Evolutionary conservation across 176 grass and related monocot genomes (phyloP).

Genomic region (Luzula sylvatica): DNA sequence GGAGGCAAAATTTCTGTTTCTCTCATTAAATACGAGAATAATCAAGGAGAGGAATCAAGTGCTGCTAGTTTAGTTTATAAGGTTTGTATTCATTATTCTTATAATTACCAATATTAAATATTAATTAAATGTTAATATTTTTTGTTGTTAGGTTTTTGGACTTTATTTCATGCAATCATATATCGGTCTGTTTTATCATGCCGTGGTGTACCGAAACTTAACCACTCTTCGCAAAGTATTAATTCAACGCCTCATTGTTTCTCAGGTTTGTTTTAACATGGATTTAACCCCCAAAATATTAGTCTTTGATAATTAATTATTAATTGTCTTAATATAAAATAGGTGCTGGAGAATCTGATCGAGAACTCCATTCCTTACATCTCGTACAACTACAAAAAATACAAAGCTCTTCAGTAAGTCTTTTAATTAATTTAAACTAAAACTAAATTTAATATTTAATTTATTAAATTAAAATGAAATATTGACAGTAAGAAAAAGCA

Average conservation of each 20-base stretch:
- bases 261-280: slow-evolving; percentile 35
- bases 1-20: slow-evolving; percentile 86
- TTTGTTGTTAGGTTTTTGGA: slow-evolving; percentile 59
- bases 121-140: slow-evolving; percentile 3
- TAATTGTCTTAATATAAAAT: slow-evolving; percentile 19
- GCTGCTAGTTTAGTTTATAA: slow-evolving; percentile 99
- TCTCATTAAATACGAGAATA: slow-evolving; percentile 95
- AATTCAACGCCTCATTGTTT: slow-evolving; percentile 89
- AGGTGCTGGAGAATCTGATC: slow-evolving; percentile 93
- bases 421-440: background rate
- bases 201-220: slow-evolving; percentile 61
- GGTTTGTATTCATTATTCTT: slow-evolving; percentile 25
- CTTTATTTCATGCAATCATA: slow-evolving; percentile 99
- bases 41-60: slow-evolving; percentile 89
- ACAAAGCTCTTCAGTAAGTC: slow-evolving; percentile 91
- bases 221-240: slow-evolving; percentile 67
- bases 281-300: background rate
- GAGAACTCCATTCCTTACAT: slow-evolving; percentile 95
- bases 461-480: background rate
- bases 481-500: slow-evolving; percentile 83
- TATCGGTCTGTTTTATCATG: slow-evolving; percentile 97
- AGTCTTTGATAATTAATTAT: slow-evolving; percentile 7
- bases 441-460: background rate
- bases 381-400: slow-evolving; percentile 94
- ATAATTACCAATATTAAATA: background rate